phyloP scores from a whole-genome alignment of 2,329 filamentous ascomycete species.

The Domatiomyces catenatus region DNA sequence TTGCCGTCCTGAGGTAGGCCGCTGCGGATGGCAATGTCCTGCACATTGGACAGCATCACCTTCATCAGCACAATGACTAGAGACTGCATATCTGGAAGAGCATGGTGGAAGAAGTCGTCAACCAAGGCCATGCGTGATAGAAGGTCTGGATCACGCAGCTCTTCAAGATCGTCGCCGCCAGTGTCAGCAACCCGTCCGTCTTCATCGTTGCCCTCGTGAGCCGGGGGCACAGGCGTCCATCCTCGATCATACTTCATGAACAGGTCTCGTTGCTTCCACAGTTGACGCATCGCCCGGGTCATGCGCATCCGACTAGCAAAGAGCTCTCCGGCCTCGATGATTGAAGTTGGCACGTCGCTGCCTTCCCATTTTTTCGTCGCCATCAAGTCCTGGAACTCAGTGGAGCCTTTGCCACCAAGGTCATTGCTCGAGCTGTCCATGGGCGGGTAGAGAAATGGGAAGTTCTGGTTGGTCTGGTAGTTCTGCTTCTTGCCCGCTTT shows the following conservation, averaged over 20 bases:
- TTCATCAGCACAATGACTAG: conserved; percentile 85
- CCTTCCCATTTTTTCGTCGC: conserved; percentile 82
- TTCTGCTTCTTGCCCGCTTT: conserved; percentile 98
- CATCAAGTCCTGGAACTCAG: conserved; percentile 61
- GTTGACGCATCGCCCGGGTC: conserved; percentile 75
- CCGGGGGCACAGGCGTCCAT: conserved; percentile 40
- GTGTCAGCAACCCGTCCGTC: conserved; percentile 20
- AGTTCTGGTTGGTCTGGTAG: conserved; percentile 97
- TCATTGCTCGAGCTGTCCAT: conserved; percentile 78
- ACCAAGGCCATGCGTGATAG: conserved; percentile 55
- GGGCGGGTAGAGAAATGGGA: conserved; percentile 93
- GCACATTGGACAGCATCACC: conserved; percentile 73
- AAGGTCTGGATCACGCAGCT: conserved; percentile 37
- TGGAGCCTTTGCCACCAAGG: conserved; percentile 73
- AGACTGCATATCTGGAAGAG: conserved; percentile 77
- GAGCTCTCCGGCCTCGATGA: conserved; percentile 82
- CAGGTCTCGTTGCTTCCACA: conserved; percentile 85
- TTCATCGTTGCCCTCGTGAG: conserved; percentile 2
- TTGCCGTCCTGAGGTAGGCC: conserved; percentile 31
- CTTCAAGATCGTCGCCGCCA: conserved; percentile 26
- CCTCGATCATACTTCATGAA: conserved; percentile 88
- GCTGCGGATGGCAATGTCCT: conserved; percentile 50
- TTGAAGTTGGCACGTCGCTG: conserved; percentile 85
- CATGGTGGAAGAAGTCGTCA: conserved; percentile 64
- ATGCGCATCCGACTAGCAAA: conserved; percentile 84